Base-by-base conservation (phyloP, 2,329 filamentous ascomycete genomes). In the Fusarium abutilonis region DNA sequence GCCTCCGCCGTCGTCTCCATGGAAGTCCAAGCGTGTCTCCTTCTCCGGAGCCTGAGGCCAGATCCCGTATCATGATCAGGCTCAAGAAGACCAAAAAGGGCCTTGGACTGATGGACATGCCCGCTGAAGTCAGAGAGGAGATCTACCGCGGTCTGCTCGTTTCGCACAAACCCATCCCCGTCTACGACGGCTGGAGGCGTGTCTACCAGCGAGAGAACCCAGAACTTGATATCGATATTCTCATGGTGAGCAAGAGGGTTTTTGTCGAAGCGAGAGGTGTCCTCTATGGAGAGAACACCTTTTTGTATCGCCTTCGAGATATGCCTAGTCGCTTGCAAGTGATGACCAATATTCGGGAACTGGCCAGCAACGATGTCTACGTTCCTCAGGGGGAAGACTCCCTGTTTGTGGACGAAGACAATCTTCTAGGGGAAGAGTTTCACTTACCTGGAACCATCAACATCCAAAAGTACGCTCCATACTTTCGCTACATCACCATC, bases 231-330 rank as follows among this genome's bases (percentile, higher is more conserved):
- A 70, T 74, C 2, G 58, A 56, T 0, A 75, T 85, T 39, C 68
- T 85, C 21, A 48, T 58, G 4, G 72, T 70, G 3, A 79, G 76
- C 69, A 65, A 60, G 4, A 49, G 55, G 2, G 61, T 81, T 26
- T 74, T 74, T 29, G 7, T 42, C 0, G 79, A 83, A 66, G 78
- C 76, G 2, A 60, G 74, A 2, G 64, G 64, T 2, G 67, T 83
- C 5, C 72, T 85, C 1, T 85, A 82, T 53, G 78, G 79, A 3
- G 72, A 77, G 26, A 85, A 85, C 45, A 73, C 47, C 0, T 85
- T 85, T 56, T 60, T 73, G 2, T 84, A 85, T 57, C 70, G 74
- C 8, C 68, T 83, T 11, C 76, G 81, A 1, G 80, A 83, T 56
- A 52, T 52, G 13, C 62, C 54, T 13, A 56, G 41, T 15, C 45